Evolutionary conservation across 225 moss, liverwort and hornwort species (phyloP).

Genomic region (Pleurozium schreberi): DNA sequence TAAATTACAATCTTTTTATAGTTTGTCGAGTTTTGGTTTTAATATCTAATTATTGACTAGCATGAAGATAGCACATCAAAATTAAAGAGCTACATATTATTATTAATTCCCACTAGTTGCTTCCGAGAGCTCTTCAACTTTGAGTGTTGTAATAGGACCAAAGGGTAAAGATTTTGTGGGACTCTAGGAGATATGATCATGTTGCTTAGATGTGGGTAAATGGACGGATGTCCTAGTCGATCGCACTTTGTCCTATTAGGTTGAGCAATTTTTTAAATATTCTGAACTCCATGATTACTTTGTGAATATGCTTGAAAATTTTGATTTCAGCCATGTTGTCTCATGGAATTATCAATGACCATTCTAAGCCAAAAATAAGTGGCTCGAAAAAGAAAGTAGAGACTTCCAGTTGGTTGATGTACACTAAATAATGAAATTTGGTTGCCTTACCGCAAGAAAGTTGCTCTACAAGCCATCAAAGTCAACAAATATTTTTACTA

Average conservation of each 20-base stretch:
- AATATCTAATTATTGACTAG: too few relatives aligned
- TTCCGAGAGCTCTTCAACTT: not conserved
- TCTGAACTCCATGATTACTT: not conserved
- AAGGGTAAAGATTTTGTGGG: not conserved
- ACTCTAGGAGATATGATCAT: not conserved
- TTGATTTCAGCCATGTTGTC: rapidly evolving
- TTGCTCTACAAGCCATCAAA: too few relatives aligned
- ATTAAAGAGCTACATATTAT: too few relatives aligned
- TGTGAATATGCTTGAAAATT: not conserved
- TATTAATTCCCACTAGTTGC: not conserved
- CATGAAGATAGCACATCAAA: too few relatives aligned
- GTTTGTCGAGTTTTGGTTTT: too few relatives aligned
- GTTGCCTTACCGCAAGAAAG: too few relatives aligned
- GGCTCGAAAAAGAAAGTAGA: not conserved
- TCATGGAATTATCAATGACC: not conserved
- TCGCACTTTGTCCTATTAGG: not conserved
- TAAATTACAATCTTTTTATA: too few relatives aligned
- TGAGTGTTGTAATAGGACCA: not conserved
- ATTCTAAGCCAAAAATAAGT: not conserved
- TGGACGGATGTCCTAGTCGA: rapidly evolving
- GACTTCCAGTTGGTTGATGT: not conserved
- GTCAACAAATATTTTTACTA: too few relatives aligned
- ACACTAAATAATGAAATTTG: too few relatives aligned
- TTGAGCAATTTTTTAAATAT: not conserved
- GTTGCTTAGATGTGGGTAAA: rapidly evolving